Evolutionary conservation across 768 basidiomycete species (phyloP).

Genomic region (Kwoniella pini): DNA sequence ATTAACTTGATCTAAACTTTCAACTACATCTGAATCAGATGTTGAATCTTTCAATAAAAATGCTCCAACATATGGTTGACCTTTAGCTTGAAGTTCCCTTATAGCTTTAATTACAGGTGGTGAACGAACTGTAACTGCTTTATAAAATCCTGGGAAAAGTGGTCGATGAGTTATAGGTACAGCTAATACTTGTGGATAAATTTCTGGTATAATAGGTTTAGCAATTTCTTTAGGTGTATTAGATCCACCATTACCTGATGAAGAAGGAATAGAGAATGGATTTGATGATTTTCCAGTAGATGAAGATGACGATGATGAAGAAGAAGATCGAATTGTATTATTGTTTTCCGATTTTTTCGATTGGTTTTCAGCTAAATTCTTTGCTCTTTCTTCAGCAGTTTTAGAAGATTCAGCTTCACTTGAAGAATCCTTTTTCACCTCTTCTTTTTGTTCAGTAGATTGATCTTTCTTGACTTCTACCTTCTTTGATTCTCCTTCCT

Average conservation of each 20-base stretch:
- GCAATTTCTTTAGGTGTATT: slow-evolving; percentile 54
- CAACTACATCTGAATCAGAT: slow-evolving; percentile 87
- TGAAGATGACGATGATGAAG: slow-evolving; percentile 20
- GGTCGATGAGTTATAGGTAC: slow-evolving; percentile 93
- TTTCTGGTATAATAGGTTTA: slow-evolving; percentile 82
- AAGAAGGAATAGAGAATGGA: slow-evolving; percentile 14
- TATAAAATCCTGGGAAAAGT: slow-evolving; percentile 96
- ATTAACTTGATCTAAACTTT: slow-evolving; percentile 82
- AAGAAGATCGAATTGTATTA: slow-evolving; percentile 6
- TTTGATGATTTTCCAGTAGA: slow-evolving; percentile 13
- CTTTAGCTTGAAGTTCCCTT: slow-evolving; percentile 94
- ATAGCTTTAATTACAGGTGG: slow-evolving; percentile 88
- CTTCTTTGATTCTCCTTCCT: not conserved
- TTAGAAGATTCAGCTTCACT: slow-evolving; percentile 28
- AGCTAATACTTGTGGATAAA: slow-evolving; percentile 90
- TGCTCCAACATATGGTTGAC: slow-evolving; percentile 94
- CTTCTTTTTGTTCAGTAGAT: too few relatives aligned
- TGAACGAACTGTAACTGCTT: slow-evolving; percentile 90
- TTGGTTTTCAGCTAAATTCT: slow-evolving; percentile 8
- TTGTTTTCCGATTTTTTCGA: slow-evolving; percentile 11
- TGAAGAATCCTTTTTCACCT: slow-evolving; percentile 35
- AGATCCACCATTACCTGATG: slow-evolving; percentile 9
- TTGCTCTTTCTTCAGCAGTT: slow-evolving; percentile 34
- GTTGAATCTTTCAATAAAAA: slow-evolving; percentile 94
- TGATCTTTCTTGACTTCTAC: not conserved